Evolutionary conservation across 2,329 filamentous ascomycete species (phyloP).

Genomic region (Dactylellina cionopaga): DNA sequence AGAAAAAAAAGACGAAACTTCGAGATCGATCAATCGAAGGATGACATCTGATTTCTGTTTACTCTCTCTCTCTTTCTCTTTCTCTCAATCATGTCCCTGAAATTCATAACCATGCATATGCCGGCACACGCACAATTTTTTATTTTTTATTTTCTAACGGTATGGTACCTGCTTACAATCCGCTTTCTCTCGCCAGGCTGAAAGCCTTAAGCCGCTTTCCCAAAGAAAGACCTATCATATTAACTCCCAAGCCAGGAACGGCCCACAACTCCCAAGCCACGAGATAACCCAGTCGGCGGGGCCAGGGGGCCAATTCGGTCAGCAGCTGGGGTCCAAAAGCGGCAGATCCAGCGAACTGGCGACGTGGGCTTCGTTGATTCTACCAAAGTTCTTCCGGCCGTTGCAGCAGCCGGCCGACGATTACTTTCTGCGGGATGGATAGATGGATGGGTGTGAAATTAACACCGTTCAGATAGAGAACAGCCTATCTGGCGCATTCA

Average conservation of each 20-base stretch:
- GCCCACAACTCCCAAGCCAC: conserved; percentile 3
- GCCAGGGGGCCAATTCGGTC: conserved; percentile 20
- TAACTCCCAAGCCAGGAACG: neutral
- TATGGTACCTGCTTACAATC: conserved; percentile 10
- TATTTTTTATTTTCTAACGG: no score
- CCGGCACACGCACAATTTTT: no score
- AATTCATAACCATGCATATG: conserved; percentile 15
- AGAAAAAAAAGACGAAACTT: no score
- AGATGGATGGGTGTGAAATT: no score
- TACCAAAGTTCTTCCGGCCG: no score
- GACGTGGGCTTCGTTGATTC: neutral
- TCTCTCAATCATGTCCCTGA: conserved; percentile 22
- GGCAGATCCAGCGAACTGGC: conserved; percentile 31
- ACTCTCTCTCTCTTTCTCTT: neutral
- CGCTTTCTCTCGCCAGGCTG: conserved; percentile 6
- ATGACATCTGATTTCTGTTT: no score
- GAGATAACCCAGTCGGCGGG: conserved; percentile 15
- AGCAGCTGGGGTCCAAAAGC: conserved; percentile 36
- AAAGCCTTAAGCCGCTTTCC: conserved; percentile 3
- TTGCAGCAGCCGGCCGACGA: no score
- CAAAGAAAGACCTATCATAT: neutral
- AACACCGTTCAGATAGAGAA: no score
- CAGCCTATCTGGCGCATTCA: no score
- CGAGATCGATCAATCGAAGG: no score
- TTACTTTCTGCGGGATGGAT: no score